Evolutionary conservation across 2,329 filamentous ascomycete species (phyloP).

Genomic region (Pseudocercospora crystallina): DNA sequence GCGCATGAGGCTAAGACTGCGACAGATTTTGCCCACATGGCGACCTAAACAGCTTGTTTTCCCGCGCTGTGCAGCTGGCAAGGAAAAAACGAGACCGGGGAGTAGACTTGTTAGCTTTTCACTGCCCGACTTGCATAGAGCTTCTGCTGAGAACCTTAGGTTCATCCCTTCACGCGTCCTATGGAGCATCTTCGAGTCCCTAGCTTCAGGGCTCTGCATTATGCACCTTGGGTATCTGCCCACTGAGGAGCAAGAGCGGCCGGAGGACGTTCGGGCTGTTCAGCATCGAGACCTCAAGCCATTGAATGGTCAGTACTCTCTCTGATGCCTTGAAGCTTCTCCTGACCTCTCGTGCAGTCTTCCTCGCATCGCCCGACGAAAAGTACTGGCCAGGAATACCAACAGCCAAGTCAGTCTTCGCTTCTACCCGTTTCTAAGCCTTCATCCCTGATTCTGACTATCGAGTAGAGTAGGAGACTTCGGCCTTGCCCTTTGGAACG

Average conservation of each 20-base stretch:
- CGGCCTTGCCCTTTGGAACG: background rate
- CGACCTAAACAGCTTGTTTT: background rate
- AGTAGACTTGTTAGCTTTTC: background rate
- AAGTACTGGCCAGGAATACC: background rate
- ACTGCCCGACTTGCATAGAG: too few species aligned
- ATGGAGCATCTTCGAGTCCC: conserved; percentile 5
- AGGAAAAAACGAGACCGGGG: background rate
- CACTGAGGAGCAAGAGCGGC: background rate
- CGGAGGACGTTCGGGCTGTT: background rate
- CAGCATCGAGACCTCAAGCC: conserved; percentile 11
- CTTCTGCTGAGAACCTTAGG: background rate
- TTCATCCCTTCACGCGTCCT: background rate
- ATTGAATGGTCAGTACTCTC: background rate
- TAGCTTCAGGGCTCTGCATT: conserved; percentile 3
- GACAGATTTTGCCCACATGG: background rate
- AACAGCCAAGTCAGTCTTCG: background rate
- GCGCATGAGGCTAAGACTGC: too few species aligned
- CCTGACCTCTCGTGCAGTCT: background rate
- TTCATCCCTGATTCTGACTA: background rate
- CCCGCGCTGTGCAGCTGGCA: too few species aligned
- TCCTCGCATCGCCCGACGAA: background rate
- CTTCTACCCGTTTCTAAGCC: background rate
- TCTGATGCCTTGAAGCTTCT: background rate
- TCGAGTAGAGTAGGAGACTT: conserved; percentile 1
- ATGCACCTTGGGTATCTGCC: conserved; percentile 6